Conservation (phyloP, 441 rosid genomes). For the Hura crepitans region DNA sequence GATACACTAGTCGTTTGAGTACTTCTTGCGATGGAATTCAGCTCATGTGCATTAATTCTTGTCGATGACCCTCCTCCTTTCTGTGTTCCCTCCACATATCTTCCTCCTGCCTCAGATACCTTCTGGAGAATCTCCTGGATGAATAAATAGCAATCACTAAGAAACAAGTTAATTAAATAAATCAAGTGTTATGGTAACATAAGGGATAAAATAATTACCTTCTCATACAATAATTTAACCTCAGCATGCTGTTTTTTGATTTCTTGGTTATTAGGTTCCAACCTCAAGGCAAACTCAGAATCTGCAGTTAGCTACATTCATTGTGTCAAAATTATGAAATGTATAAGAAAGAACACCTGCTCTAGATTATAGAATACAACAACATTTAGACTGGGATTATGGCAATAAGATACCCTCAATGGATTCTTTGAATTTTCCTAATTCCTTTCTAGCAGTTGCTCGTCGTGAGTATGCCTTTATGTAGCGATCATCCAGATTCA, state of each 20-base stretch:
- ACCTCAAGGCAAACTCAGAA: slow-evolving; percentile 77
- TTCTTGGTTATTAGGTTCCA: slow-evolving; percentile 85
- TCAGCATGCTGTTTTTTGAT: slow-evolving; percentile 73
- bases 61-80: slow-evolving; percentile 39
- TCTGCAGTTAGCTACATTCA: slow-evolving; percentile 48
- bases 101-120: slow-evolving; percentile 51
- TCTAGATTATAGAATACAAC: not conserved
- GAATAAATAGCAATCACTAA: slow-evolving; percentile 10
- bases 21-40: slow-evolving; percentile 31
- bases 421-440: slow-evolving; percentile 66
- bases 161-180: slow-evolving; percentile 14
- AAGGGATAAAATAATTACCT: slow-evolving; percentile 37
- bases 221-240: slow-evolving; percentile 62
- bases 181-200: not conserved
- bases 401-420: slow-evolving; percentile 52
- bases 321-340: slow-evolving; percentile 20
- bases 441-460: slow-evolving; percentile 82
- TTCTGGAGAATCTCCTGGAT: slow-evolving; percentile 60
- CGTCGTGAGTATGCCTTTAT: slow-evolving; percentile 89
- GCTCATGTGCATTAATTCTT: slow-evolving; percentile 34
- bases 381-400: not conserved
- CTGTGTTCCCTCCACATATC: slow-evolving; percentile 38
- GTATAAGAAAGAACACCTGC: not conserved
- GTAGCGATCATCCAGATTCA: slow-evolving; percentile 83
- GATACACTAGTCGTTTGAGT: slow-evolving; percentile 34